Percentiles rank a stretch among this genome's conserved stretches.
phyloP scores from a whole-genome alignment of 805 yeast species.

The Candida broadrunensis region DNA sequence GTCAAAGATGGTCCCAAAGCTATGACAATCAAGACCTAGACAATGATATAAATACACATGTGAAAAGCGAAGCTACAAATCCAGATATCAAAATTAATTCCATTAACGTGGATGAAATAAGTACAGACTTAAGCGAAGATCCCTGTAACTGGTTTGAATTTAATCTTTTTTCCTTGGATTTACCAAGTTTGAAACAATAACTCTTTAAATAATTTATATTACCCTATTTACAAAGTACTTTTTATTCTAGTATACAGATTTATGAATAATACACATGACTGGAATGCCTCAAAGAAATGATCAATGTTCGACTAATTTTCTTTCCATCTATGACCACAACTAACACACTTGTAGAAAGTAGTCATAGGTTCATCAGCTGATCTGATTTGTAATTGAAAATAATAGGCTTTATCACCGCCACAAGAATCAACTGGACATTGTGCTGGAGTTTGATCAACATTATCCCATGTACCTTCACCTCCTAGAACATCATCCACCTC shows the following conservation, averaged over 20 bases:
- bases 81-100: neutral
- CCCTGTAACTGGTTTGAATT: conserved; percentile 11
- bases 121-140: conserved; percentile 3
- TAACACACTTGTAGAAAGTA: conserved; percentile 92
- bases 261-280: neutral
- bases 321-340: conserved; percentile 94
- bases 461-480: conserved; percentile 98
- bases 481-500: conserved; percentile 96
- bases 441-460: conserved; percentile 91
- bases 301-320: conserved; percentile 56
- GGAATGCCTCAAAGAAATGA: neutral
- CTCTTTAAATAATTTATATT: neutral
- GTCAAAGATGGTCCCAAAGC: no score
- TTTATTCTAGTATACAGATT: neutral
- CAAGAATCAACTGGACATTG: conserved; percentile 90
- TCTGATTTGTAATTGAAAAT: conserved; percentile 93
- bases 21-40: no score
- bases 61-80: neutral
- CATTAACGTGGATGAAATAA: conserved; percentile 1
- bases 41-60: neutral
- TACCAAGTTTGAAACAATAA: no score
- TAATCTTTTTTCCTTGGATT: neutral
- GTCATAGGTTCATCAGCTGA: conserved; percentile 99
- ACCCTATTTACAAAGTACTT: neutral
- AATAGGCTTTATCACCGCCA: conserved; percentile 88